Base-by-base conservation (phyloP, 352 stramenopile species). In the Phytophthora quininea region DNA sequence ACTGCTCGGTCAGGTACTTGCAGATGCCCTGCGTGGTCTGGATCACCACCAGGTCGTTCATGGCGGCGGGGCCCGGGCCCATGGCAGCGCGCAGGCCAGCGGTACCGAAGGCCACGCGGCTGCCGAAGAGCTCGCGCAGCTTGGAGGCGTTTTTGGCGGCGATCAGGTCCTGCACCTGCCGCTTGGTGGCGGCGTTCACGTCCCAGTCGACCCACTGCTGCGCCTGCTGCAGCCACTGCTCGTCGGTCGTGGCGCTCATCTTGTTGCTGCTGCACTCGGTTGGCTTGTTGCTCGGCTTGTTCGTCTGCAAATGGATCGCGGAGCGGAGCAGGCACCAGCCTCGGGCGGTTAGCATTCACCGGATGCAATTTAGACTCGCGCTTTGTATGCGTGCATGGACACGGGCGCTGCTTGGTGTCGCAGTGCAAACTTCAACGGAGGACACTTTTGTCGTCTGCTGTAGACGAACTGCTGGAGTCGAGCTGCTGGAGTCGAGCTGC, bases 1-100 rank as follows among this genome's bases (percentile, higher is more conserved):
- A 84, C 56, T 84, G 67, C 40, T 82, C 62, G 29, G 82, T 64
- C 24, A 98, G 74, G 68, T 97, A 98, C 67, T 84, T 83, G 67
- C 86, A 92, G 30, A 98, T 84, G 14, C 94, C 94, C 69, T 85
- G 93, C n/a, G 86, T 84, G 11, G 94, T 97, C 75, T 98, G 95
- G 19, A 98, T 77, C 42, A 98, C 79, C 24, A 98, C 90, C 37
- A 98, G 77, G 57, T 98, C 92, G 75, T 98, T 98, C 81, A 98
- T 98, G 52, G 84, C 83, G 33, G 77, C 82, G 8, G 90, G 89
- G 11, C 95, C 95, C 0, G 92, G 77, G 0, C 83, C 92, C 95
- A 98, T 98, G 50, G 71, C 77, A 19, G 86, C 94, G 47, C 95
- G 82, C 15, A 98, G 82, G 1, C 89, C 95, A 32, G 95, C 93